Conservation (phyloP, 2,329 filamentous ascomycete genomes). For the Akanthomyces uredinophilus region DNA sequence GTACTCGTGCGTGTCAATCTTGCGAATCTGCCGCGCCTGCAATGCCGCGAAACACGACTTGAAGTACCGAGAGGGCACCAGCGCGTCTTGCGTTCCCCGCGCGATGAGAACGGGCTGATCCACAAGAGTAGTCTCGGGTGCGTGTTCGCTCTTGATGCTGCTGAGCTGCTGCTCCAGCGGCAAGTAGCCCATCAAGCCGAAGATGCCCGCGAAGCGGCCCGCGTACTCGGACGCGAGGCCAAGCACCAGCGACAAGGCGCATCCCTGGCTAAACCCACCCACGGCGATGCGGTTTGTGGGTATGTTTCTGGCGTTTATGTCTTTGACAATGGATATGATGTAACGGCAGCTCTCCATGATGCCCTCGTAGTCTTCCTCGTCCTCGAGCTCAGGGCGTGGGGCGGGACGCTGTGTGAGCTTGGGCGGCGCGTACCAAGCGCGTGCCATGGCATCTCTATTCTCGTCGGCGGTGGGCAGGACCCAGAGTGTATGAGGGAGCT, state of each 20-base stretch:
- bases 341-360: slow-evolving; percentile 1
- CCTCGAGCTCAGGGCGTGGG: slow-evolving; percentile 2
- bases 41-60: not conserved
- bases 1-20: not conserved
- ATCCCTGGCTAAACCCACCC: slow-evolving; percentile 5
- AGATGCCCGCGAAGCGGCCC: not conserved
- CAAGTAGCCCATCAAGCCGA: not conserved
- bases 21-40: not conserved
- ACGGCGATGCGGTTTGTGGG: not conserved
- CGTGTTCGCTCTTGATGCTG: not conserved
- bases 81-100: not conserved
- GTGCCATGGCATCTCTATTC: slow-evolving; percentile 2
- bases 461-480: not conserved
- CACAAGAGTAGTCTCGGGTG: not conserved
- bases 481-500: not conserved
- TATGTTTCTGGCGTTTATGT: not conserved
- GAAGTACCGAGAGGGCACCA: not conserved
- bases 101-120: not conserved
- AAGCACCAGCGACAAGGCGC: not conserved
- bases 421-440: not conserved
- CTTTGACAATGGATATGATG: not conserved
- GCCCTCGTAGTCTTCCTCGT: slow-evolving; percentile 7
- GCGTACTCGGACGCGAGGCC: not conserved
- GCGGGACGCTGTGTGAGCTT: not conserved
- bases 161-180: not conserved